Evolutionary conservation across 257 asterid species (phyloP).

Genomic region (Lithospermum erythrorhizon): DNA sequence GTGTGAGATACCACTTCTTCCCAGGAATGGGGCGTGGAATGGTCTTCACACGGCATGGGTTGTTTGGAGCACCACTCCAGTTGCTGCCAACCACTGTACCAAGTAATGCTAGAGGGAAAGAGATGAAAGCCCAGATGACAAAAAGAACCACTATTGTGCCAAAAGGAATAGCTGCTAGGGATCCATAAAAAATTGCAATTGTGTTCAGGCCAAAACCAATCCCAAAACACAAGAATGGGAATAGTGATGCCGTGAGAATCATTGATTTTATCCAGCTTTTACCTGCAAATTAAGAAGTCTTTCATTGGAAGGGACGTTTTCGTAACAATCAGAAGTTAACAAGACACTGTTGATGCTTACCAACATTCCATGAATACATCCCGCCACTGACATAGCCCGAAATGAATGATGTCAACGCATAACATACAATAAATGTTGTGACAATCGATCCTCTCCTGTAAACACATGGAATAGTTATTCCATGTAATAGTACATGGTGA

Average conservation of each 20-base stretch:
- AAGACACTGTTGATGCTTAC: slow-evolving; percentile 27
- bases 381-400: slow-evolving; percentile 83
- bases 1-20: slow-evolving; percentile 77
- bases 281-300: slow-evolving; percentile 28
- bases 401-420: slow-evolving; percentile 72
- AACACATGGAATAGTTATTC: neutral
- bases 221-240: slow-evolving; percentile 71
- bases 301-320: neutral
- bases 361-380: slow-evolving; percentile 69
- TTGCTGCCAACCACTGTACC: slow-evolving; percentile 83
- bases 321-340: slow-evolving; percentile 2
- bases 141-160: slow-evolving; percentile 77
- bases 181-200: slow-evolving; percentile 71
- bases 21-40: slow-evolving; percentile 86
- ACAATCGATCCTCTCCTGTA: slow-evolving; percentile 78
- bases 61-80: slow-evolving; percentile 73
- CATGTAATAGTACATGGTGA: slow-evolving; percentile 1
- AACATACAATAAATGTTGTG: slow-evolving; percentile 63
- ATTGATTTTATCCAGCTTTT: slow-evolving; percentile 71
- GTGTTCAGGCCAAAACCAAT: slow-evolving; percentile 62
- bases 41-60: slow-evolving; percentile 84
- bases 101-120: slow-evolving; percentile 79
- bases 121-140: slow-evolving; percentile 70
- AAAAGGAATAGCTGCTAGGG: slow-evolving; percentile 79
- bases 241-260: slow-evolving; percentile 81